phyloP scores from a whole-genome alignment of 1,139 yeast species.

The Kazachstania sp. region DNA sequence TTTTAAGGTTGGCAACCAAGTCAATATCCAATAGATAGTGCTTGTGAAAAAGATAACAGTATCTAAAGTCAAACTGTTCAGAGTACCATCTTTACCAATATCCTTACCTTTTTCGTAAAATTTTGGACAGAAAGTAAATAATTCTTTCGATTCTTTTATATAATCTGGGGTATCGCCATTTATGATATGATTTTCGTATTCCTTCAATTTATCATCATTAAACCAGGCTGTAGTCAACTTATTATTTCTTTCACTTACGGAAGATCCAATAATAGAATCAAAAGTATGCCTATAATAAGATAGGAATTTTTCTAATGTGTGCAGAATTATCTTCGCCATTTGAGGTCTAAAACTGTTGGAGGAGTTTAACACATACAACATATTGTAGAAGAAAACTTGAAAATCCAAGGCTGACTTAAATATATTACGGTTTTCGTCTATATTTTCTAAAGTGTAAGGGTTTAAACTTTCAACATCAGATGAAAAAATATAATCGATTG shows the following conservation, averaged over 20 bases:
- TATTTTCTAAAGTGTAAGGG: conserved; percentile 27
- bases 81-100: conserved; percentile 25
- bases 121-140: conserved; percentile 28
- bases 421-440: conserved; percentile 24
- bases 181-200: conserved; percentile 20
- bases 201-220: conserved; percentile 27
- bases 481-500: conserved; percentile 39
- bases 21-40: conserved; percentile 41
- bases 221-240: conserved; percentile 39
- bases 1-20: conserved; percentile 48
- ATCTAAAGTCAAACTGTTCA: conserved; percentile 34
- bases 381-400: conserved; percentile 41
- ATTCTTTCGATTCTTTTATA: conserved; percentile 35
- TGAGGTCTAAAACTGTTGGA: conserved; percentile 48
- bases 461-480: conserved; percentile 33
- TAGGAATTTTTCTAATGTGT: conserved; percentile 31
- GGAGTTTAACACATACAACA: conserved; percentile 53
- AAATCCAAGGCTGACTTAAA: conserved; percentile 50
- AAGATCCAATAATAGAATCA: conserved; percentile 20
- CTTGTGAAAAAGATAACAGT: conserved; percentile 42
- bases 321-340: conserved; percentile 41
- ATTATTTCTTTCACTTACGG: conserved; percentile 11
- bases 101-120: conserved; percentile 17
- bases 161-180: conserved; percentile 18
- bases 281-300: conserved; percentile 28